Base-by-base conservation (phyloP, 805 yeast species). In the Candida vaughaniae region DNA sequence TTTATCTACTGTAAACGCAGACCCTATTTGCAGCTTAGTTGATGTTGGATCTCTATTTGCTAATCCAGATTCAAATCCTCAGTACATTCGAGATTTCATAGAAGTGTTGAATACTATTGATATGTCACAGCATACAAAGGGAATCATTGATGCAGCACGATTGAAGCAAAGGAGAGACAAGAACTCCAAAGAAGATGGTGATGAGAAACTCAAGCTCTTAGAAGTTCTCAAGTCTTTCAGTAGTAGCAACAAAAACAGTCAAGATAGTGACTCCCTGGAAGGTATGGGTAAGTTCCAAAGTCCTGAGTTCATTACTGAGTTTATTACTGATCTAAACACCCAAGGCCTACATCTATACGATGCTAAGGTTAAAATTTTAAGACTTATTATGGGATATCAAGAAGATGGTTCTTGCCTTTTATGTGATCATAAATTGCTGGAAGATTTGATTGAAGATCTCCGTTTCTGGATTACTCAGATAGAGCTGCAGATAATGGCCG, bases 401-500 rank as follows among this genome's bases (percentile, higher is more conserved):
- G 55, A 54, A 3, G 41, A 39, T 22, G 38, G 39, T n/a, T 30
- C 37, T 4, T 64, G 73, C 32, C 50, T 62, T 0, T 42, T 77
- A 1, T 46, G 59, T 4, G 66, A 68, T 22, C 60, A 63, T 5
- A 33, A 46, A 7, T 71, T 81, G 77, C 60, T 64, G 9, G 42
- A 49, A 0, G 45, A 53, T 3, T 51, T 77, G 5, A 56, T 52
- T 18, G 51, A 57, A 5, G 56, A 55, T 3, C 52, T 75, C 0
- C 49, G 46, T 26, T 62, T 56, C 4, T 66, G 72, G 72, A 46
- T 58, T 1, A 14, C 55, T 25, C 67, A 59, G 34, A 43, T 51
- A 27, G 74, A 67, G 33, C 35, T 37, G 1, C 43, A 36, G 9
- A 31, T 61, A 3, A 33, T 47, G 22, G 36, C 42, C 6, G 14